These are phyloP conservation scores for Zygosaccharomyces siamensis DNA, from an alignment of 805 yeast species.

Conservation along the genomic window DNA sequence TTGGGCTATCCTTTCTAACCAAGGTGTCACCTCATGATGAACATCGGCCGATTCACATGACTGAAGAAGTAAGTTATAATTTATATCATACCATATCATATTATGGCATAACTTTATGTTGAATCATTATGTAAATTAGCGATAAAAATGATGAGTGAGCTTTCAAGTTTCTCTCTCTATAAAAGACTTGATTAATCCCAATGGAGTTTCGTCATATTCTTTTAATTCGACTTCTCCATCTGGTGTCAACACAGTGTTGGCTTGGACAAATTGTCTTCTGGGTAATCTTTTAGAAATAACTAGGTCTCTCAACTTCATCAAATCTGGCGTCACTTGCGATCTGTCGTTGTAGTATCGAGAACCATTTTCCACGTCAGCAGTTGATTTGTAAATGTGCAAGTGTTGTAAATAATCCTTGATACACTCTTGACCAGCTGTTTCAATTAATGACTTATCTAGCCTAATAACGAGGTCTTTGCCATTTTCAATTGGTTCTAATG, in stretches of 20 bases:
- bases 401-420: slow-evolving; percentile 65
- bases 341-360: slow-evolving; percentile 56
- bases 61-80: not conserved
- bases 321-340: slow-evolving; percentile 61
- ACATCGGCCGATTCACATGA: slow-evolving; percentile 2
- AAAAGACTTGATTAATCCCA: slow-evolving; percentile 77
- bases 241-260: slow-evolving; percentile 50
- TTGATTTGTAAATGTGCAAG: slow-evolving; percentile 73
- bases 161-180: slow-evolving; percentile 47
- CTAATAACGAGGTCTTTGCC: slow-evolving; percentile 54
- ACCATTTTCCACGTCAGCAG: slow-evolving; percentile 68
- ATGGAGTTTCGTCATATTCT: slow-evolving; percentile 69
- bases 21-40: slow-evolving; percentile 4
- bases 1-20: not conserved
- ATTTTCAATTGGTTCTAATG: slow-evolving; percentile 40
- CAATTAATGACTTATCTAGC: slow-evolving; percentile 59
- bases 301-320: slow-evolving; percentile 59
- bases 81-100: not conserved
- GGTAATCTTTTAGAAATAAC: slow-evolving; percentile 74
- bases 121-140: not conserved
- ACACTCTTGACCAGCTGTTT: slow-evolving; percentile 65
- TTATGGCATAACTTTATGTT: too few relatives aligned
- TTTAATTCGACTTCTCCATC: slow-evolving; percentile 42
- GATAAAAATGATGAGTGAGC: not conserved
- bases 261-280: slow-evolving; percentile 79